Evolutionary conservation across 495 filamentous ascomycete species (phyloP).

Genomic region (Aspergillus egyptiacus): DNA sequence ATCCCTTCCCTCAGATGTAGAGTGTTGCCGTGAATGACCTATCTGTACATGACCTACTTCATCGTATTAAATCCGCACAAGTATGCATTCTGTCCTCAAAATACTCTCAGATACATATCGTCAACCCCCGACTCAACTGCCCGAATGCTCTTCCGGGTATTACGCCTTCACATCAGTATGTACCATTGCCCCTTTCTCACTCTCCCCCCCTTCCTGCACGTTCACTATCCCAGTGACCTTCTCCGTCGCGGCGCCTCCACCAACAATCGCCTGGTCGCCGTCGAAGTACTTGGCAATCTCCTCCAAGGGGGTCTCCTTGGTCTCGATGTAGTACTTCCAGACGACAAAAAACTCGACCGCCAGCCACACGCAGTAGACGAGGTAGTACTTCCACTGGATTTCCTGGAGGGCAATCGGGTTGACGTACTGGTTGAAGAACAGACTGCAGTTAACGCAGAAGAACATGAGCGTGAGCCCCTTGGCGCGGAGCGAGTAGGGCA

Average conservation of each 20-base stretch:
- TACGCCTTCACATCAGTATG: not conserved
- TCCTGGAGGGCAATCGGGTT: constrained; percentile 5
- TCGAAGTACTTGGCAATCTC: constrained; percentile 9
- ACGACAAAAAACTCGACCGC: constrained; percentile 2
- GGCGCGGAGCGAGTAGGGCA: constrained; percentile 59
- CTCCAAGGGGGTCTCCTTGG: constrained; percentile 3
- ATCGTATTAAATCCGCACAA: too few species aligned
- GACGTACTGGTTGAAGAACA: constrained; percentile 12
- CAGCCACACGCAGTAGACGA: constrained; percentile 7
- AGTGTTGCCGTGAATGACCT: not conserved
- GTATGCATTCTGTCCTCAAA: too few species aligned
- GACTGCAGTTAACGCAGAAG: constrained; percentile 8
- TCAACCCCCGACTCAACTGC: too few species aligned
- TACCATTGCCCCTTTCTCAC: not conserved
- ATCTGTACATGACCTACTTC: too few species aligned
- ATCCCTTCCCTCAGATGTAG: not conserved
- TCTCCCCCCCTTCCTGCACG: not conserved
- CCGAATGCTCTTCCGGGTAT: too few species aligned
- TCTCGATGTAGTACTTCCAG: constrained; percentile 11
- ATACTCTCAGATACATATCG: too few species aligned
- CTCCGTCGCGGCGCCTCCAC: constrained; percentile 1
- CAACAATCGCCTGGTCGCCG: constrained; percentile 2
- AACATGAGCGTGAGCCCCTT: constrained; percentile 58
- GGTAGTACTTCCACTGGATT: constrained; percentile 10
- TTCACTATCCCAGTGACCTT: not conserved